Base-by-base conservation (phyloP, 768 basidiomycete species). In the Chalciporus sphaerocephalus region DNA sequence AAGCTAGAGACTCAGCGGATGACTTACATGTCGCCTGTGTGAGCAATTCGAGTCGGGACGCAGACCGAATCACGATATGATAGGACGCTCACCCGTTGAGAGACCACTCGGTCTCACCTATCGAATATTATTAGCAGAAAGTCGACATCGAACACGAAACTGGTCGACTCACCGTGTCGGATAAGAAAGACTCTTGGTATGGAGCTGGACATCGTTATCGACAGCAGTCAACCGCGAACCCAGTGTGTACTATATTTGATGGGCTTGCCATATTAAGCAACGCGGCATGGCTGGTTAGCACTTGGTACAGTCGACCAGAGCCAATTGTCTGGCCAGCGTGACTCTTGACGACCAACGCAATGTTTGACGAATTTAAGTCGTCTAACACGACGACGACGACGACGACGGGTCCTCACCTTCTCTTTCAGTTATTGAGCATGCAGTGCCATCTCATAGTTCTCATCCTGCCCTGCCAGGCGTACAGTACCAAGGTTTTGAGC, bases 71-170 rank as follows among this genome's bases (percentile, higher is more conserved):
- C 38, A 35, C n/a, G 13, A n/a, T 32, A 32, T 32, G 13, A 32
- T 8, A 27, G 17, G 25, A 40, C 21, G 44, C 79, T 63, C 46
- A 84, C 80, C 92, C 92, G 55, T 87, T 92, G 35, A 85, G 58
- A 15, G 89, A 90, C 92, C 93, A 97, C 63, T 94, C 93, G 2
- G 94, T 97, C 71, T 96, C 87, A 24, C 92, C 88, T 91, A 43
- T 10, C 6, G 30, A 17, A 16, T 0, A 13, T 28, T 0, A 13
- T 28, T 3, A 45, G 30, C n/a, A n/a, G 30, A 32, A 5, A n/a
- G 30, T 62, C 40, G 48, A 15, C n/a, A 12, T 36, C 17, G 33
- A 11, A 24, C 15, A 37, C 16, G 42, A 32, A 42, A n/a, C 11
- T 23, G 23, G 27, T 17, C 28, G 13, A 48, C 55, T 58, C 56